Evolutionary conservation across 2,329 filamentous ascomycete species (phyloP), one percentile per base, ranked within the genome.

Genomic region (Daldinia sp.): DNA sequence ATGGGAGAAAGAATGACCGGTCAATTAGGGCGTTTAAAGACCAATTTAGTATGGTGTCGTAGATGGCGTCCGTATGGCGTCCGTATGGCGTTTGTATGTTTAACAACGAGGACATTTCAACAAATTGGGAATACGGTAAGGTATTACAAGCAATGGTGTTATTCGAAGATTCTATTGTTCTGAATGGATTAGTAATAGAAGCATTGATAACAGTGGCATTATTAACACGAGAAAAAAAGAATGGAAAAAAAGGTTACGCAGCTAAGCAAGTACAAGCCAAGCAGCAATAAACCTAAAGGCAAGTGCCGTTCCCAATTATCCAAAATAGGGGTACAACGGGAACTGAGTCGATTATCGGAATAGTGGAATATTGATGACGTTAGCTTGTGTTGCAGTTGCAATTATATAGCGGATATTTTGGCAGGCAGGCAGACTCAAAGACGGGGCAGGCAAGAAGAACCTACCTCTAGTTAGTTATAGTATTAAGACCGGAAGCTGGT

Each of bases 1-100:
- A 47, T 9, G 48, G 61, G 35, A 50, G 10, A 57, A 60, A 60
- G 30, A 49, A 63, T 48, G 9, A 30, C 55, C 56, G 61, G 1
- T 34, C 13, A 45, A 45, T 45, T 27, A 23, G 21, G 21, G 13
- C 11, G 27, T 45, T n/a, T 25, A 27, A 17, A 50, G 17, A 35
- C 47, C 34, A 50, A 6, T 30, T 30, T 48, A 48, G 43, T 30
- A 48, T 25, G 39, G 4, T 4, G 11, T 34, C n/a, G 9, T n/a
- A 34, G n/a, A 34, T 34, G 32, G 9, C 8, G 10, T 34, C n/a
- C n/a, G 32, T 34, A 34, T 34, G 32, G 32, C n/a, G n/a, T n/a
- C n/a, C n/a, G 10, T 34, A 34, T 5, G n/a, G n/a, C n/a, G n/a
- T n/a, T n/a, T 35, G 34, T 13, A 35, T 35, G 34, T 13, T 13